Evolutionary conservation across 495 filamentous ascomycete genomes (phyloP), one percentile per base, ranked within the genome.

Genomic region (Chaetomium cochliodes): DNA sequence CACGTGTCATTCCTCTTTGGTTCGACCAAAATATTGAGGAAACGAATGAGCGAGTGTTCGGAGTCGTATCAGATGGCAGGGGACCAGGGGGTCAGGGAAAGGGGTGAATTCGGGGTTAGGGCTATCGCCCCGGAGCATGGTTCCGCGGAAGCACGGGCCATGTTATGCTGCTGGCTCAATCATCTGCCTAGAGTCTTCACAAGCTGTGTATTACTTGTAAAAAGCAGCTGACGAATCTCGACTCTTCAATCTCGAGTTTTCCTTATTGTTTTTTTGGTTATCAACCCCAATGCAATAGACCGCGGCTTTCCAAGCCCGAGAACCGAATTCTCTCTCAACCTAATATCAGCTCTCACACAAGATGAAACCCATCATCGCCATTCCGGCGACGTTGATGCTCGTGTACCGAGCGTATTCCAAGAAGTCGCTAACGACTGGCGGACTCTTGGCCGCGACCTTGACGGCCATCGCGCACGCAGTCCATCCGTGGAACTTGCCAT

Each of bases 401-500:
- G 79, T 88, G 25, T 88, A 87, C 69, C 85, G 90, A 47, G 91
- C 90, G 25, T 85, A 84, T 72, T 84, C 85, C 22, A 86, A 86
- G 66, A 87, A 91, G 26, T 92, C 91, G 9, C 81, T 96, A 51
- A 94, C 92, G 15, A 87, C 88, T 0, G 77, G 81, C 39, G 92
- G 91, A 50, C 82, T 93, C 65, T 70, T 87, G 12, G 81, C 84
- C 23, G 92, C 92, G 15, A 77, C 76, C 25, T 64, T 88, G 37
- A 96, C 96, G 9, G 93, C 91, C 11, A 73, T 82, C 60, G 84
- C 87, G 4, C 94, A 98, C 75, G 91, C 92, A 12, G 68, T 91
- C 23, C 94, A 98, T 76, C 93, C 94, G 11, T 96, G 91, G 91
- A 89, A 88, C 60, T 78, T 92, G n/a, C 92, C 91, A 2, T 96